Evolutionary conservation across 768 basidiomycete species (phyloP), one percentile per base, ranked within the genome.

Genomic region (Tylopilus subfusipes): DNA sequence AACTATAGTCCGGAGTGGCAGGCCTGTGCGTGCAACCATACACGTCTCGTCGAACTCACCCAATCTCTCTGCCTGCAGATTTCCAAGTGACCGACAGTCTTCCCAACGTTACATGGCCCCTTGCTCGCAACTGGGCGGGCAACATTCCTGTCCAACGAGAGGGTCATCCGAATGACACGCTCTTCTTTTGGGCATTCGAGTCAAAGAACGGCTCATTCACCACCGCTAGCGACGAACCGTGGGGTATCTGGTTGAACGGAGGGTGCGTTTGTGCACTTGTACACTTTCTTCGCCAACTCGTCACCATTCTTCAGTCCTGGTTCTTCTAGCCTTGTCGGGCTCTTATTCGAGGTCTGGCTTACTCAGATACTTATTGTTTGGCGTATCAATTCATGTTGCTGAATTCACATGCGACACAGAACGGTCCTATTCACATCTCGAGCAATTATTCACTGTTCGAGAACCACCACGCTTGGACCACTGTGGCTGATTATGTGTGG

Each of bases 211-310:
- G 82, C 6, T 86, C 86, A 3, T 70, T 88, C 47, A 86, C 81
- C 11, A 68, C 63, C 52, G 5, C 42, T 25, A 63, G 65, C n/a
- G 55, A 69, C 14, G 73, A 82, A 19, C 86, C 87, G 2, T 88
- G 87, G 87, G 79, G 79, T 4, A 82, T 89, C 39, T 89, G 85
- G 85, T 66, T 88, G 24, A 86, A 87, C 55, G 87, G 86, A 70
- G 86, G 85, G 83, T 84, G 59, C 45, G 80, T 45, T 16, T 5
- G 29, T 52, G 13, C 18, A 12, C 24, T 30, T 34, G 21, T 19
- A 18, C 29, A 8, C 29, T 21, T 2, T n/a, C 22, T 24, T 10
- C 22, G 21, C 44, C 53, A 13, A 61, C 31, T 22, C 44, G n/a
- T 46, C 4, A 5, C 19, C 0, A 9, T 30, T 33, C 48, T 31